Evolutionary conservation across 306 rosid genomes (phyloP).

Genomic region (Lathyrus sativus): DNA sequence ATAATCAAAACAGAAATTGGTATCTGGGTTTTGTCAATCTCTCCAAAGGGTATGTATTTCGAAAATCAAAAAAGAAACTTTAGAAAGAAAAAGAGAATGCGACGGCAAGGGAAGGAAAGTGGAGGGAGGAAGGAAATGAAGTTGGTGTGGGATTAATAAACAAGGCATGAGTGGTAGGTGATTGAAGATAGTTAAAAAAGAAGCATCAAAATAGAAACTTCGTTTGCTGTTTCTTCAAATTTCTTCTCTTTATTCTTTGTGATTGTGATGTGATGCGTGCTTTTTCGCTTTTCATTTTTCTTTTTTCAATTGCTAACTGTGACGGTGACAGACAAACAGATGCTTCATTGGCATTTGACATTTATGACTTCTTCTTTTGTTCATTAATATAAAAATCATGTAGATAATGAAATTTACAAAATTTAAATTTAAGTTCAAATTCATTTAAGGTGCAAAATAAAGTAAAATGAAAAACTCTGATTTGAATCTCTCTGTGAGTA

Average conservation of each 20-base stretch:
- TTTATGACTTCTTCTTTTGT: neutral
- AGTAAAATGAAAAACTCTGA: too few species aligned
- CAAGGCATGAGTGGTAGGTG: constrained; percentile 79
- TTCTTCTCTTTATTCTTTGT: constrained; percentile 39
- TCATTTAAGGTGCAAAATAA: too few species aligned
- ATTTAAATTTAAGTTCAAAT: too few species aligned
- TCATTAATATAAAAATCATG: too few species aligned
- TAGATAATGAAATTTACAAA: too few species aligned
- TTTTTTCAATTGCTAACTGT: constrained; percentile 29
- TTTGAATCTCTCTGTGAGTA: neutral
- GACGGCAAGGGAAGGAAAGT: constrained; percentile 35
- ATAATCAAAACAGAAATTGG: constrained; percentile 47
- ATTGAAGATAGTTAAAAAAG: constrained; percentile 52
- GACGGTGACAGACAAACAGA: constrained; percentile 48
- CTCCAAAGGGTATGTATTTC: constrained; percentile 37
- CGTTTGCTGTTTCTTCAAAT: constrained; percentile 77
- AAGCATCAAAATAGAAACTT: constrained; percentile 62
- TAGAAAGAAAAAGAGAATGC: constrained; percentile 13
- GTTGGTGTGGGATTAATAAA: constrained; percentile 59
- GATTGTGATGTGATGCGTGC: constrained; percentile 4
- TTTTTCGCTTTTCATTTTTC: neutral
- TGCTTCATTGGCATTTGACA: constrained; percentile 27
- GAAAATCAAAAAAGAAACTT: constrained; percentile 42
- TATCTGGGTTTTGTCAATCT: constrained; percentile 44
- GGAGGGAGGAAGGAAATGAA: constrained; percentile 25